Evolutionary conservation across 192 early-diverging fungal genomes (phyloP), one percentile per base, ranked within the genome.

Genomic region (Coemansia sp.): DNA sequence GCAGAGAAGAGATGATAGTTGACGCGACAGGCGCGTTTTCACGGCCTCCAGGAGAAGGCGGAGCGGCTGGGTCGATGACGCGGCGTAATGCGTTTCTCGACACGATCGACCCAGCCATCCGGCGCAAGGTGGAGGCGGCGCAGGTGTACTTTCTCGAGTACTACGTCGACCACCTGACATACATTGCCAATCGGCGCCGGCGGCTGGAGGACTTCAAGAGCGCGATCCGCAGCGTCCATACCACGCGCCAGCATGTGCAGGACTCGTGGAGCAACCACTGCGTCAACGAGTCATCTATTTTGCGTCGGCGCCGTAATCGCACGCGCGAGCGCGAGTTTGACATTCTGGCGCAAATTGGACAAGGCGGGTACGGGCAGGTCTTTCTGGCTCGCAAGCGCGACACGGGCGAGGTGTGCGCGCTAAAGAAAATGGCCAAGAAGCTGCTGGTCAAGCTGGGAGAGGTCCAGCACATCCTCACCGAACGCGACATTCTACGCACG

Each of bases 321-420:
- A 87, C 86, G 7, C 80, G 87, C 17, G 84, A 92, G 50, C 83
- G 84, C 39, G 86, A 91, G 63, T 93, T 93, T 74, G 67, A 86
- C 46, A 84, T 92, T 23, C 64, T 92, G 68, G 85, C 80, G 28
- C 92, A 92, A 63, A 87, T 93, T 42, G 92, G 92, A 1, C 92
- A 92, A 67, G 92, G 92, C 4, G 92, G 91, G 6, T 93, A 90
- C 72, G 91, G 92, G 2, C 89, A 91, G 76, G 91, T 93, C 44
- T 92, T 85, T 73, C 66, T 93, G 71, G 91, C 89, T 1, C 75
- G 84, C 50, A 91, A 92, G 73, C 82, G 86, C 17, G 91, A 92
- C 66, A 87, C 88, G 0, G 82, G 86, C 39, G 89, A 93, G 71
- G 67, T 90, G 23, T 88, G 87, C 57, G 92, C 92, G 21, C 77